Evolutionary conservation across 495 filamentous ascomycete genomes (phyloP).

Genomic region (Endocarpon pusillum): DNA sequence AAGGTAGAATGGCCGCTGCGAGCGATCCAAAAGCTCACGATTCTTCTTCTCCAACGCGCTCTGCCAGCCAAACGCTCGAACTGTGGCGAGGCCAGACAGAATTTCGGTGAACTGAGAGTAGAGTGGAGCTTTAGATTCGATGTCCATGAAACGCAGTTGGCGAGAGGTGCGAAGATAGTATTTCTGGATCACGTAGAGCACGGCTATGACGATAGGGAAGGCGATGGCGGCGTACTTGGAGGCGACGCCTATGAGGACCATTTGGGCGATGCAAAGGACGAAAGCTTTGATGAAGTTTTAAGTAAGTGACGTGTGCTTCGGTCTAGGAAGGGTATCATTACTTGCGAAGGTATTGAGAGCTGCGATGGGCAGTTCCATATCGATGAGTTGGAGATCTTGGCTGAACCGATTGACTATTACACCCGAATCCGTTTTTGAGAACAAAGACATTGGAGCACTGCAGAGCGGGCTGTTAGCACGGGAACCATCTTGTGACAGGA

Average conservation of each 20-base stretch:
- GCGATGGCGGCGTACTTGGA: constrained; percentile 33
- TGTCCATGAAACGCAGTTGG: constrained; percentile 43
- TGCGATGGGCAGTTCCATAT: constrained; percentile 34
- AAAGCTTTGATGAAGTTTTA: too few relatives aligned
- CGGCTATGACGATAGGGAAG: constrained; percentile 29
- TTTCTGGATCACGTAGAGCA: constrained; percentile 38
- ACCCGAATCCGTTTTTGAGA: constrained; percentile 28
- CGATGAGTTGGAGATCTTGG: constrained; percentile 43
- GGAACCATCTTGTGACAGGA: not conserved
- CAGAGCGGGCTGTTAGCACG: constrained; percentile 2
- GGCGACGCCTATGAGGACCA: constrained; percentile 30
- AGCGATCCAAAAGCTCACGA: constrained; percentile 33
- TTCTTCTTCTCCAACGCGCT: constrained; percentile 28
- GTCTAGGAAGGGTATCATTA: constrained; percentile 7
- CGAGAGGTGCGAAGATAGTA: constrained; percentile 47
- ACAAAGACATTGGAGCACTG: constrained; percentile 29
- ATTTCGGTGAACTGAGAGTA: constrained; percentile 42
- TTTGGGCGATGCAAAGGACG: constrained; percentile 30
- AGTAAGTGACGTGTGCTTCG: not conserved
- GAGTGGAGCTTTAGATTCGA: constrained; percentile 43
- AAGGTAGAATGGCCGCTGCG: constrained; percentile 41
- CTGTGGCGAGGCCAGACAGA: constrained; percentile 28
- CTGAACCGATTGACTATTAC: constrained; percentile 37
- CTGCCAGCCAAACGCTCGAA: constrained; percentile 42
- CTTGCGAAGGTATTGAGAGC: constrained; percentile 31